Evolutionary conservation across 2,329 filamentous ascomycete species (phyloP), one percentile per base, ranked within the genome.

Genomic region (Eutypella sp.): DNA sequence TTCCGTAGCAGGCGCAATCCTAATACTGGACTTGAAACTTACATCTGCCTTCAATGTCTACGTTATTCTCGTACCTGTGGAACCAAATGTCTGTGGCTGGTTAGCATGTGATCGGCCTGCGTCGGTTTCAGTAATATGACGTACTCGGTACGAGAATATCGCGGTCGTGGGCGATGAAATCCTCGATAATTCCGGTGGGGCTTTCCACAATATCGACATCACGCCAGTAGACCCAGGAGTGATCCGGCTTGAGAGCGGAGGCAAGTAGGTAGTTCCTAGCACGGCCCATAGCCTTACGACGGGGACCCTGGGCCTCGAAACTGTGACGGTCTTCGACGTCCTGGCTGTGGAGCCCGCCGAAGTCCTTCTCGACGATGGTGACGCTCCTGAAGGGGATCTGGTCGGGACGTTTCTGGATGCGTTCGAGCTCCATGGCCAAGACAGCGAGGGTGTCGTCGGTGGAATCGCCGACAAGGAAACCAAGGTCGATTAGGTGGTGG

Each of bases 141-240:
- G 61, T 85, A 96, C 91, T 99, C 1, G 93, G 93, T 57, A 97
- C 92, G 47, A 99, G 72, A 48, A 99, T 81, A 66, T 99, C 93
- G 62, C 84, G 84, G 66, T 99, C 88, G 61, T 97, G 93, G 18
- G 89, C 88, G 58, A 95, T 87, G 57, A 99, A 95, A 61, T 99
- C 93, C 70, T 99, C 91, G 27, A 99, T 75, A 50, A 99, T 95
- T 61, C 80, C 84, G 52, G 79, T 78, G 2, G 92, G 89, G 64
- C 87, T 95, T 62, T 99, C 91, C 40, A 88, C 83, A 57, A 99
- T 96, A 67, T 99, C 93, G 41, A 96, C 91, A 65, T 99, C 93
- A 49, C 93, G 82, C 93, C 93, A 99, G 67, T 96, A 97, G 8
- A 97, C 91, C 93, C 93, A 99, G 8, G 90, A 92, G 65, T 99